phyloP scores from a whole-genome alignment of 495 filamentous ascomycete species.

The Clavariopsis aquatica region DNA sequence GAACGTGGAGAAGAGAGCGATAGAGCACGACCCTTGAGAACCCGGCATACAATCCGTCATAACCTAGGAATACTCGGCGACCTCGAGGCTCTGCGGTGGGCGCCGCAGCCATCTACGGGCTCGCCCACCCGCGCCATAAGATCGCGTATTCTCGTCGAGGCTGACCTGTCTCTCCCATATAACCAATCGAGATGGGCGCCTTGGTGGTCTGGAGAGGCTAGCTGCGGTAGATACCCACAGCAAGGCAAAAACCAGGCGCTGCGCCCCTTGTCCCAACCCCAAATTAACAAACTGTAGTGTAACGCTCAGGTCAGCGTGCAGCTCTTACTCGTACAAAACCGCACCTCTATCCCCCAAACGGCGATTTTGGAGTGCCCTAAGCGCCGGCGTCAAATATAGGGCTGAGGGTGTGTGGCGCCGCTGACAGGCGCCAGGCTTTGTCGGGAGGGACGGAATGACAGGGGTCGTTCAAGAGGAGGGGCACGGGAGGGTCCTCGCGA shows the following conservation, averaged over 20 bases:
- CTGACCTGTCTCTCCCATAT: not conserved
- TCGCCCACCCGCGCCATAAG: not conserved
- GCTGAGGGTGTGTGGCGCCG: constrained; percentile 16
- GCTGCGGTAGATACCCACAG: constrained; percentile 14
- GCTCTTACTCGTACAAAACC: not conserved
- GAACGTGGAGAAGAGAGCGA: not conserved
- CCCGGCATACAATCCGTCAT: not conserved
- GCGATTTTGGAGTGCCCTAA: not conserved
- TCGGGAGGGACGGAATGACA: not conserved
- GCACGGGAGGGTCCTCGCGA: not conserved
- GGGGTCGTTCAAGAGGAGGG: not conserved
- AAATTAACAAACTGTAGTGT: not conserved
- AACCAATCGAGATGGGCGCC: not conserved
- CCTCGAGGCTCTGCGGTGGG: constrained; percentile 5
- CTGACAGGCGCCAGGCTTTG: not conserved
- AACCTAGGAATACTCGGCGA: not conserved
- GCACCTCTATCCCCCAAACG: not conserved
- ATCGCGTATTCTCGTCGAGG: constrained; percentile 7
- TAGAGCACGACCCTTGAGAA: not conserved
- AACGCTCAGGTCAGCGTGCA: not conserved
- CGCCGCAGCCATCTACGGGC: not conserved
- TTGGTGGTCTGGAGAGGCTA: not conserved
- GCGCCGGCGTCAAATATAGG: constrained; percentile 19
- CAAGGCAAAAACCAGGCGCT: not conserved
- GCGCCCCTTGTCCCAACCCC: not conserved